A percentile compares a stretch with the other conserved stretches of the same genome.
phyloP scores from a whole-genome alignment of 306 rosid species.

The Pterocarpus macrocarpus region DNA sequence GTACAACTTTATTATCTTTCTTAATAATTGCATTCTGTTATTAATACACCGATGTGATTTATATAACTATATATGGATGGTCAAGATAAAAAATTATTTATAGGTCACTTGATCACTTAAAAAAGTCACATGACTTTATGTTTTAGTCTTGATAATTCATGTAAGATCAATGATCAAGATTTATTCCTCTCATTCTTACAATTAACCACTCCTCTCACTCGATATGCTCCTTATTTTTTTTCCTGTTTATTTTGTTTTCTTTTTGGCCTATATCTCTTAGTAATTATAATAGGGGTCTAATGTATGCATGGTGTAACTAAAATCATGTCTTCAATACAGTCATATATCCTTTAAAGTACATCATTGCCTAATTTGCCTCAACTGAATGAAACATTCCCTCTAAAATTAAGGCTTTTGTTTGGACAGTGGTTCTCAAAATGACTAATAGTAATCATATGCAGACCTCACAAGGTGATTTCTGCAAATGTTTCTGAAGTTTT shows the following conservation, averaged over 20 bases:
- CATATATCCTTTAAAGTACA: neutral
- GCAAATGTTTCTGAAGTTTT: neutral
- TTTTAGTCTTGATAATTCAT: no score
- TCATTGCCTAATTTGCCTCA: neutral
- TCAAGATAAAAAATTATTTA: no score
- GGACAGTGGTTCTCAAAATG: neutral
- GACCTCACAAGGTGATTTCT: neutral
- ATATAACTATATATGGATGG: no score
- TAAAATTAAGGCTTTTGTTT: neutral
- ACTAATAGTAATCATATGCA: neutral
- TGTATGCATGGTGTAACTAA: slow-evolving; percentile 29
- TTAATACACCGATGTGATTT: slow-evolving; percentile 12
- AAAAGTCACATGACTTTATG: no score
- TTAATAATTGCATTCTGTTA: neutral
- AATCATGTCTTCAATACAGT: slow-evolving; percentile 1
- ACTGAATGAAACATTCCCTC: neutral
- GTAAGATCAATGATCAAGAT: no score
- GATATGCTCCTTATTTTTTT: neutral
- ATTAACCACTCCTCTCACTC: no score
- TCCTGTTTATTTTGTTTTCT: neutral
- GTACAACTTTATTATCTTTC: slow-evolving; percentile 50
- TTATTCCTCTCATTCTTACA: no score
- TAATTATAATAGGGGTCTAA: slow-evolving; percentile 15
- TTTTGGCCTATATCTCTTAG: neutral
- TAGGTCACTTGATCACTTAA: no score